Evolutionary conservation across 495 filamentous ascomycete species (phyloP).

Genomic region (Talaromyces stipitatus): DNA sequence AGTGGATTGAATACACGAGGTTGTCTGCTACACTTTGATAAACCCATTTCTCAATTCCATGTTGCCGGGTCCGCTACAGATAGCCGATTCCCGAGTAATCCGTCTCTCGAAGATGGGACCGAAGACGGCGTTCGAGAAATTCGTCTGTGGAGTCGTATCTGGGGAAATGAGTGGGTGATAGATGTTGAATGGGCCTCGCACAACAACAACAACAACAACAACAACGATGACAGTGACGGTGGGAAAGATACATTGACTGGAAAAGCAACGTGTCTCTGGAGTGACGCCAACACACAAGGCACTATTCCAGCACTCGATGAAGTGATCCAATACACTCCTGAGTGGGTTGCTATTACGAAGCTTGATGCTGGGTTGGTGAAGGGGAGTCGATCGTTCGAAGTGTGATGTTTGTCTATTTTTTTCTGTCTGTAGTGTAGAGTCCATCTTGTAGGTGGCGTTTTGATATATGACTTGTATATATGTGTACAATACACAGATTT

Average conservation of each 20-base stretch:
- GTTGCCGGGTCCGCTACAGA: constrained; percentile 50
- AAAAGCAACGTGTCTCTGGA: constrained; percentile 76
- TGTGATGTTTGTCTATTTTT: constrained; percentile 22
- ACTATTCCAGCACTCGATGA: constrained; percentile 84
- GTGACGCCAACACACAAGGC: constrained; percentile 65
- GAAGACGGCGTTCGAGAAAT: constrained; percentile 44
- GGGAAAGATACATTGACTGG: constrained; percentile 49
- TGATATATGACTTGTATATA: neutral
- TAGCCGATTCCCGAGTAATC: constrained; percentile 44
- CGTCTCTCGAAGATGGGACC: constrained; percentile 27
- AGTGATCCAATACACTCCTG: constrained; percentile 61
- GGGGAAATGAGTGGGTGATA: constrained; percentile 68
- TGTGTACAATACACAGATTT: neutral
- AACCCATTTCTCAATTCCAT: constrained; percentile 51
- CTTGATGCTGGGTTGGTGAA: constrained; percentile 74
- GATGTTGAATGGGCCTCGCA: constrained; percentile 57
- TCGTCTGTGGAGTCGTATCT: constrained; percentile 66
- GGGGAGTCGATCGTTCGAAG: constrained; percentile 51
- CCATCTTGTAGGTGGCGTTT: neutral
- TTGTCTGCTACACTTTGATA: constrained; percentile 59
- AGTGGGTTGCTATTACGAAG: constrained; percentile 73
- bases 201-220: constrained; percentile 16
- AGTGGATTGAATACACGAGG: constrained; percentile 59
- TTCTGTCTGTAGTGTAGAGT: neutral
- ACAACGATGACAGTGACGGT: too few species aligned